These are phyloP conservation scores for Umbelopsis sp. DNA, from an alignment of 371 early-diverging fungal genomes.

Conservation along the genomic window DNA sequence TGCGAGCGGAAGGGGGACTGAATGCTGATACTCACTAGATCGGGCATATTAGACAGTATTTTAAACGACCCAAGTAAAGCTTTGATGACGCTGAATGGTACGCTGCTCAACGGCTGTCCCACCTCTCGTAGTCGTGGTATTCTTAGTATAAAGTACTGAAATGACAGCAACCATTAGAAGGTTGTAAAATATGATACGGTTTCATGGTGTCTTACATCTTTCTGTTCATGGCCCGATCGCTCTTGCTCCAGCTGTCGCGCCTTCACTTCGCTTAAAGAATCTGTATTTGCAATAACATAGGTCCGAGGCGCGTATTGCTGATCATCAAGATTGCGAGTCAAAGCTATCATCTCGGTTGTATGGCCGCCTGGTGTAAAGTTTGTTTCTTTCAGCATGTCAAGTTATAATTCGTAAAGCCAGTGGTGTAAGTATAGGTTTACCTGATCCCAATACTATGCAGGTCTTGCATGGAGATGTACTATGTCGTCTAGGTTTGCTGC, in stretches of 20 bases:
- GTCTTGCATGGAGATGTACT: conserved; percentile 28
- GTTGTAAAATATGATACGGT: not conserved
- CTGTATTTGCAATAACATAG: conserved; percentile 67
- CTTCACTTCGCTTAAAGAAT: conserved; percentile 61
- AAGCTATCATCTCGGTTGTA: conserved; percentile 79
- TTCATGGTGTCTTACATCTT: conserved; percentile 20
- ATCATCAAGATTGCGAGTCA: conserved; percentile 55
- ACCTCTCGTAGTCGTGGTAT: conserved; percentile 77
- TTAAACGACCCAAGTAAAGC: conserved; percentile 46
- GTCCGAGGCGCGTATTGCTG: conserved; percentile 57
- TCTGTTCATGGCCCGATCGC: conserved; percentile 19
- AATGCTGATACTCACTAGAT: conserved; percentile 48
- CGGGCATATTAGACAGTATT: conserved; percentile 53
- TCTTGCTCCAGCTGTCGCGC: conserved; percentile 50
- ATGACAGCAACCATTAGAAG: not conserved
- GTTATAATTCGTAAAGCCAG: not conserved
- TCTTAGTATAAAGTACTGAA: conserved; percentile 43
- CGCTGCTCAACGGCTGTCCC: conserved; percentile 67
- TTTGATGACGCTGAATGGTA: conserved; percentile 54
- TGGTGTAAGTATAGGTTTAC: conserved; percentile 29
- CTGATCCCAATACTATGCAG: conserved; percentile 53
- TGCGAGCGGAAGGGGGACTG: not conserved
- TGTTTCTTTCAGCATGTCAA: not conserved
- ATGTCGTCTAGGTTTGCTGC: not conserved
- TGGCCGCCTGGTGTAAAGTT: conserved; percentile 60